Evolutionary conservation across 2,329 filamentous ascomycete genomes (phyloP).

Genomic region (Arachnopeziza araneosa): DNA sequence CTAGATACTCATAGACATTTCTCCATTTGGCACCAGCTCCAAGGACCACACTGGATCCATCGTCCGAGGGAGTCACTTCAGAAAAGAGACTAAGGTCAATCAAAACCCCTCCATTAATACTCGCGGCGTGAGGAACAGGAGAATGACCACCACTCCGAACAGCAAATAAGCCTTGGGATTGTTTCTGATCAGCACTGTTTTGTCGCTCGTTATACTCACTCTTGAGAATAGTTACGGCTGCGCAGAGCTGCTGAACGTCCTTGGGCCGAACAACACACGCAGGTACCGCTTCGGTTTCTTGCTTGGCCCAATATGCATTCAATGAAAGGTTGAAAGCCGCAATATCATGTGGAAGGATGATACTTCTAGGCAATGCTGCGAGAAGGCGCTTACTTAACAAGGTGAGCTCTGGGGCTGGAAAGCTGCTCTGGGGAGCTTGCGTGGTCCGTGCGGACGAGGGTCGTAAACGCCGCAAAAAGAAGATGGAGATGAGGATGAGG

Average conservation of each 20-base stretch:
- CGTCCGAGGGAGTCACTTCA: conserved; percentile 19
- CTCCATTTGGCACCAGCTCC: conserved; percentile 35
- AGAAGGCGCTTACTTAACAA: neutral
- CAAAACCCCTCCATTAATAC: conserved; percentile 42
- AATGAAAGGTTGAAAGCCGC: neutral
- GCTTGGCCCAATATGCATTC: neutral
- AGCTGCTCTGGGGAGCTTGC: neutral
- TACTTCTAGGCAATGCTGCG: neutral
- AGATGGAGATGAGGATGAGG: neutral
- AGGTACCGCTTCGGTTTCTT: neutral
- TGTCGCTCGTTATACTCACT: neutral
- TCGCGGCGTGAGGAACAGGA: conserved; percentile 41
- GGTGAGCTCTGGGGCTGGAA: neutral
- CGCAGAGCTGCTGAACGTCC: neutral
- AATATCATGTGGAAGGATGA: neutral
- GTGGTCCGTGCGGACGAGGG: neutral
- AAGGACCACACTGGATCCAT: conserved; percentile 27
- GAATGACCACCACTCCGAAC: conserved; percentile 21
- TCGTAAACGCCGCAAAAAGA: neutral
- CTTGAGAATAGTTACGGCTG: neutral
- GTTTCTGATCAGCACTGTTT: neutral
- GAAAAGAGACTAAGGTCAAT: conserved; percentile 39
- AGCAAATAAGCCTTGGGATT: conserved; percentile 12
- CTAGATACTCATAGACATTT: conserved; percentile 33
- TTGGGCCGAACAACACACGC: neutral